phyloP scores from a whole-genome alignment of 1,284 basidiomycete species.

The Apiotrichum mycotoxinovorans region DNA sequence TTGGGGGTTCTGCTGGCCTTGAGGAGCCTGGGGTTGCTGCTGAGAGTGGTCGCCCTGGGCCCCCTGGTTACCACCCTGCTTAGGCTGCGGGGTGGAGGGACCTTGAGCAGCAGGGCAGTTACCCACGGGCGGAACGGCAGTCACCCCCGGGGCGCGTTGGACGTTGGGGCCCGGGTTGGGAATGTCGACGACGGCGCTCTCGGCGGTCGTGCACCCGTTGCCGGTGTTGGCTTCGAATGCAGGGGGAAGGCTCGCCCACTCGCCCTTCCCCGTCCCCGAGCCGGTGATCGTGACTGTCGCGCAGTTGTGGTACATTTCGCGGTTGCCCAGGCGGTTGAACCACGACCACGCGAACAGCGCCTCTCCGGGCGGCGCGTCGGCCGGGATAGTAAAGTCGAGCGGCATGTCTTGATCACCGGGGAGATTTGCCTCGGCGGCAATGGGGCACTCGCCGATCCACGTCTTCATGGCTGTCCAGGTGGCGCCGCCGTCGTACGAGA shows the following conservation, averaged over 20 bases:
- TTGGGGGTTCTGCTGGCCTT: no score
- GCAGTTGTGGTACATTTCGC: slow-evolving; percentile 51
- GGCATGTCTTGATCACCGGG: slow-evolving; percentile 10
- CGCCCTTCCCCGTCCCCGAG: slow-evolving; percentile 24
- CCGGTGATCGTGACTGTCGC: slow-evolving; percentile 46
- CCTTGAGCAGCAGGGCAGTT: not conserved
- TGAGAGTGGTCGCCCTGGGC: no score
- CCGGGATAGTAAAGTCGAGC: slow-evolving; percentile 42
- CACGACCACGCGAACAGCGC: slow-evolving; percentile 52
- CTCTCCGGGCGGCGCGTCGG: slow-evolving; percentile 42
- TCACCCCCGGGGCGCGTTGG: not conserved
- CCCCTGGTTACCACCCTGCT: no score
- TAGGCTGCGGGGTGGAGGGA: no score
- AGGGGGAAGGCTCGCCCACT: slow-evolving; percentile 34
- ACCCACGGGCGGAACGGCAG: slow-evolving; percentile 3
- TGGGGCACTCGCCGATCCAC: slow-evolving; percentile 48
- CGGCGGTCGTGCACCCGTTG: slow-evolving; percentile 42
- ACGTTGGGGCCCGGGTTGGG: slow-evolving; percentile 20
- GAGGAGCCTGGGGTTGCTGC: no score
- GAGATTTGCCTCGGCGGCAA: slow-evolving; percentile 25
- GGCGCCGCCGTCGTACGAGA: slow-evolving; percentile 50
- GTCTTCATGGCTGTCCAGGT: slow-evolving; percentile 50
- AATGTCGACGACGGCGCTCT: slow-evolving; percentile 10
- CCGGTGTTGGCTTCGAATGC: slow-evolving; percentile 51
- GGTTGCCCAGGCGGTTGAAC: slow-evolving; percentile 49